Evolutionary conservation across 345 rosid species (phyloP).

Genomic region (Populus pruinosa): DNA sequence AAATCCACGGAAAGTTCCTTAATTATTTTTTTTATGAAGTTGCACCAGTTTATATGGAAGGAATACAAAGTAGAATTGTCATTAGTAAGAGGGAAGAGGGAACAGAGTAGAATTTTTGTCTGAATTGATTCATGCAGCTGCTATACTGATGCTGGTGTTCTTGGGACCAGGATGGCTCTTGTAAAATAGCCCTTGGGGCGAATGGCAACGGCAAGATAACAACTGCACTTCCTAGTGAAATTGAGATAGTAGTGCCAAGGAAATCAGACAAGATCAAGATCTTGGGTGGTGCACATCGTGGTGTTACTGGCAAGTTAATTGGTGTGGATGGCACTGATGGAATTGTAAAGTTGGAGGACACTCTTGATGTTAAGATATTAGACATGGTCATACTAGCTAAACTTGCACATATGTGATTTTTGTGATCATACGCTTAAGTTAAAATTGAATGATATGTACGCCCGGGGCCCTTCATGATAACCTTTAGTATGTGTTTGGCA

Average conservation of each 20-base stretch:
- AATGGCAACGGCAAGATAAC: constrained; percentile 57
- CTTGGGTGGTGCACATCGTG: constrained; percentile 76
- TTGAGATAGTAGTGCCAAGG: constrained; percentile 69
- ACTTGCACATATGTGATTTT: constrained; percentile 23
- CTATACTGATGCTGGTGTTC: background rate
- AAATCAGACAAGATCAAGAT: constrained; percentile 82
- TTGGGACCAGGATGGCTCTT: constrained; percentile 71
- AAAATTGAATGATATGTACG: background rate
- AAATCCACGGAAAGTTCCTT: background rate
- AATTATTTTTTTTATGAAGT: background rate
- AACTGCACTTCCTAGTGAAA: constrained; percentile 45
- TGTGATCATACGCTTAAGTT: background rate
- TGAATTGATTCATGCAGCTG: background rate
- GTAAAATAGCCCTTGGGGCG: constrained; percentile 62
- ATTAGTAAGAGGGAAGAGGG: background rate
- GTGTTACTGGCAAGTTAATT: constrained; percentile 78
- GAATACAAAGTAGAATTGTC: background rate
- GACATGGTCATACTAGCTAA: constrained; percentile 75
- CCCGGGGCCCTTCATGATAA: no score
- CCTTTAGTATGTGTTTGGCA: no score
- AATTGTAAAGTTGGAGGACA: constrained; percentile 78
- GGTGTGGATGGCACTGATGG: constrained; percentile 93
- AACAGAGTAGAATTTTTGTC: background rate
- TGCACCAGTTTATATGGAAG: background rate
- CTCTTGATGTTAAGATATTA: constrained; percentile 86